Percentiles rank a stretch among this genome's conserved stretches.
phyloP scores from a whole-genome alignment of 139 green algal genomes.

The Diplosphaera chodatii region DNA sequence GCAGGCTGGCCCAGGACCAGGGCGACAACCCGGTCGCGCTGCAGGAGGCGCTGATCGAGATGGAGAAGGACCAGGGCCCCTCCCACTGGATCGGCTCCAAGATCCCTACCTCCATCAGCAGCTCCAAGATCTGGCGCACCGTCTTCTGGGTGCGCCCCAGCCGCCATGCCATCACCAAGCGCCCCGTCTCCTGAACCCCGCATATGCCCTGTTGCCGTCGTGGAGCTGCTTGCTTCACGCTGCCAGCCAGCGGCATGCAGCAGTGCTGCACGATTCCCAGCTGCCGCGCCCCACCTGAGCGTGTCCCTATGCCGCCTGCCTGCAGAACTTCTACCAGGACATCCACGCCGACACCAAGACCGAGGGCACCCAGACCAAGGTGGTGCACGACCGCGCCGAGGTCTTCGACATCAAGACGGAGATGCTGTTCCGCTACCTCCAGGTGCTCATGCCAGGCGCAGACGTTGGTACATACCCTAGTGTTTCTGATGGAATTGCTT shows the following conservation, averaged over 20 bases:
- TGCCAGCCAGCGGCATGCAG: too few species aligned
- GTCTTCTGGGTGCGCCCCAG: neutral
- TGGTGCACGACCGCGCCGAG: slow-evolving; percentile 43
- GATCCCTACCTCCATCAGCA: neutral
- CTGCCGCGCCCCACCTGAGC: too few species aligned
- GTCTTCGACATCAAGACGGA: slow-evolving; percentile 68
- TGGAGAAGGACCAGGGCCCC: neutral
- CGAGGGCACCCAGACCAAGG: slow-evolving; percentile 23
- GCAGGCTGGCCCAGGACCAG: slow-evolving; percentile 11
- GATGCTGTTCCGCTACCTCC: slow-evolving; percentile 61
- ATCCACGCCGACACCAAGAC: slow-evolving; percentile 3
- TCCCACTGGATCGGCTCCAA: neutral
- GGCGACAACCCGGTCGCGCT: neutral
- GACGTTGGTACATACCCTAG: too few species aligned
- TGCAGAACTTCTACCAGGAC: neutral
- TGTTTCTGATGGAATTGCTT: too few species aligned
- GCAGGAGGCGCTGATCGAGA: neutral
- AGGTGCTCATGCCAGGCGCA: too few species aligned
- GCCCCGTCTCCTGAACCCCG: too few species aligned
- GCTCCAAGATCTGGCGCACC: neutral
- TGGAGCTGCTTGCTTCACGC: too few species aligned
- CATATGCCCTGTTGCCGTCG: too few species aligned
- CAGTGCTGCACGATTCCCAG: neutral
- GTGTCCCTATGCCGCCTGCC: too few species aligned
- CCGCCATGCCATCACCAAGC: too few species aligned